Evolutionary conservation across 2,329 filamentous ascomycete species (phyloP).

Genomic region (Cladosporium colombiae): DNA sequence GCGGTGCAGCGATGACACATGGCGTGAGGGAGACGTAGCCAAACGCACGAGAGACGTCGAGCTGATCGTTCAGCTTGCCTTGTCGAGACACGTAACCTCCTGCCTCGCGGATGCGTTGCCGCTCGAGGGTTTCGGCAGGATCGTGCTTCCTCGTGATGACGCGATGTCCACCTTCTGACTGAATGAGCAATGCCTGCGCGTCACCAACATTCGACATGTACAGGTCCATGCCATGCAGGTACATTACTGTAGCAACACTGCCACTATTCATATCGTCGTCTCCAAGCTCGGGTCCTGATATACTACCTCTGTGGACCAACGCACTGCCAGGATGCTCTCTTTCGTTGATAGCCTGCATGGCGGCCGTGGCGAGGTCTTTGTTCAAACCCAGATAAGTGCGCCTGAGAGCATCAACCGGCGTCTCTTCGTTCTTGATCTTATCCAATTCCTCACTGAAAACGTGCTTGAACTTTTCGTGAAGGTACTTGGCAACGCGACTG

Average conservation of each 20-base stretch:
- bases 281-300: conserved; percentile 73
- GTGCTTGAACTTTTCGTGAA: conserved; percentile 92
- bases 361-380: conserved; percentile 86
- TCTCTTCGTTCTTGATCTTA: conserved; percentile 66
- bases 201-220: conserved; percentile 96
- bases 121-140: conserved; percentile 80
- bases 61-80: conserved; percentile 85
- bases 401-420: conserved; percentile 77
- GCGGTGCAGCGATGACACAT: conserved; percentile 85
- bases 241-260: conserved; percentile 87
- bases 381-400: conserved; percentile 87
- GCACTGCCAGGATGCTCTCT: conserved; percentile 54
- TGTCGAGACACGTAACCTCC: conserved; percentile 95
- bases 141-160: conserved; percentile 91
- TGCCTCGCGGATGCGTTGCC: conserved; percentile 86
- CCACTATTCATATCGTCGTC: conserved; percentile 89
- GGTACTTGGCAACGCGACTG: conserved; percentile 92
- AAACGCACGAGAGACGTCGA: conserved; percentile 92
- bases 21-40: conserved; percentile 93
- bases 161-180: conserved; percentile 79
- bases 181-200: conserved; percentile 91
- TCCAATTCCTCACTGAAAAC: conserved; percentile 83
- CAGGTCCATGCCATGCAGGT: conserved; percentile 84
- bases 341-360: conserved; percentile 77
- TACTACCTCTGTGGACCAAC: conserved; percentile 68